Evolutionary conservation across 345 rosid species (phyloP).

Genomic region (Kandelia obovata): DNA sequence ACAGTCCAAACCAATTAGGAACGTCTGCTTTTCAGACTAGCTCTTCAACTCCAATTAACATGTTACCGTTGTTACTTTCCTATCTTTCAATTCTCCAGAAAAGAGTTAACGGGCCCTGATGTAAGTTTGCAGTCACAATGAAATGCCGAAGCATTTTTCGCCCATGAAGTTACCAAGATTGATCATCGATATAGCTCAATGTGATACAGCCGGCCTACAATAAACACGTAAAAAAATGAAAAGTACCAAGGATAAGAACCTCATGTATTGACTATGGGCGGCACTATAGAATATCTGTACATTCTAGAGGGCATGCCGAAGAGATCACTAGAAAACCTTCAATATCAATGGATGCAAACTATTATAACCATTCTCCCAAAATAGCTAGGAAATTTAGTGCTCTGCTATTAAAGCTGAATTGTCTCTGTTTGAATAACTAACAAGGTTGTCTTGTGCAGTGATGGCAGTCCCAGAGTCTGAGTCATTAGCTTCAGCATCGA

Average conservation of each 20-base stretch:
- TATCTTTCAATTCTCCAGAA: no score
- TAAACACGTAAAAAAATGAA: constrained; percentile 10
- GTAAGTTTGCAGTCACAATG: no score
- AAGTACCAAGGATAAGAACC: constrained; percentile 20
- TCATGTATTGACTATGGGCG: constrained; percentile 33
- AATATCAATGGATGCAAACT: constrained; percentile 13
- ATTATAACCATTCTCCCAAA: not conserved
- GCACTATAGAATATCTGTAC: constrained; percentile 45
- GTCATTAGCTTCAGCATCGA: constrained; percentile 48
- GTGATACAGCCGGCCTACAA: constrained; percentile 20
- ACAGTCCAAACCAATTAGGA: no score
- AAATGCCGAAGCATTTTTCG: not conserved
- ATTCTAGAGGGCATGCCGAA: constrained; percentile 26
- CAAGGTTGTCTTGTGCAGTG: constrained; percentile 36
- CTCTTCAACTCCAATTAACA: no score
- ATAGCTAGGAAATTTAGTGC: constrained; percentile 14
- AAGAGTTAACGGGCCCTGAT: no score
- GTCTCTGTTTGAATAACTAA: constrained; percentile 44
- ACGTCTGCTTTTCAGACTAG: no score
- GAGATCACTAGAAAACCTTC: constrained; percentile 22
- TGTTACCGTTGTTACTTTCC: no score
- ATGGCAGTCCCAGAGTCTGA: constrained; percentile 38
- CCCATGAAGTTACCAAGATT: not conserved
- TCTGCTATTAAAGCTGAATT: constrained; percentile 37
- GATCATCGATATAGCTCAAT: constrained; percentile 18